Evolutionary conservation across 345 rosid species (phyloP).

Genomic region (Raphanus sativus): DNA sequence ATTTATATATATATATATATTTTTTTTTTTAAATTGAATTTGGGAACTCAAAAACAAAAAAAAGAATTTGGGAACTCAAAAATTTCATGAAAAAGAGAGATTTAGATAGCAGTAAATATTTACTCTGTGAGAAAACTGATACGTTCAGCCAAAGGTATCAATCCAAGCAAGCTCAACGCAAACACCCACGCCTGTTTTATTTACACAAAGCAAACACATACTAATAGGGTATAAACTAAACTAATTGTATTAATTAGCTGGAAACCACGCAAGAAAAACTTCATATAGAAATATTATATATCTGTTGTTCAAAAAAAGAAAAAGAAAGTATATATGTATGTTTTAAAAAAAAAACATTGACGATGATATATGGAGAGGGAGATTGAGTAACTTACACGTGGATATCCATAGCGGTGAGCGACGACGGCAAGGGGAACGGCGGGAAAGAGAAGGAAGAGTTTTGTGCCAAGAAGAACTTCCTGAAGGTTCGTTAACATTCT

Average conservation of each 20-base stretch:
- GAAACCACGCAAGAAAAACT: background rate
- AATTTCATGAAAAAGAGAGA: background rate
- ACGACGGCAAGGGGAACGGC: slow-evolving; percentile 35
- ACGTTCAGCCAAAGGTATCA: slow-evolving; percentile 79
- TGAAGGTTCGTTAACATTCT: slow-evolving; percentile 28
- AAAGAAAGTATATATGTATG: background rate
- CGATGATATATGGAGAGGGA: background rate
- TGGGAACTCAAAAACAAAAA: background rate
- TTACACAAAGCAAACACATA: background rate
- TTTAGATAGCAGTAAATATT: slow-evolving; percentile 12
- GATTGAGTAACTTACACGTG: slow-evolving; percentile 22
- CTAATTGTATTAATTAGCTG: too few relatives aligned
- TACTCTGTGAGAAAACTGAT: slow-evolving; percentile 94
- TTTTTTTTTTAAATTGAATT: background rate
- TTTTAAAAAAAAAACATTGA: too few relatives aligned
- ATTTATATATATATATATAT: background rate
- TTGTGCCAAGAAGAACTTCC: slow-evolving; percentile 39
- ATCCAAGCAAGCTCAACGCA: slow-evolving; percentile 76
- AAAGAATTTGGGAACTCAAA: background rate
- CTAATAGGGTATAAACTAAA: background rate
- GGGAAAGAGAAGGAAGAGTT: slow-evolving; percentile 34
- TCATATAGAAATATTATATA: background rate
- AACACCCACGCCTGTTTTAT: slow-evolving; percentile 64
- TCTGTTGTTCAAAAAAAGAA: too few relatives aligned
- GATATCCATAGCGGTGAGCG: slow-evolving; percentile 25